These are phyloP conservation scores for Fremontodendron californicum DNA, from an alignment of 345 rosid species.

Conservation along the genomic window DNA sequence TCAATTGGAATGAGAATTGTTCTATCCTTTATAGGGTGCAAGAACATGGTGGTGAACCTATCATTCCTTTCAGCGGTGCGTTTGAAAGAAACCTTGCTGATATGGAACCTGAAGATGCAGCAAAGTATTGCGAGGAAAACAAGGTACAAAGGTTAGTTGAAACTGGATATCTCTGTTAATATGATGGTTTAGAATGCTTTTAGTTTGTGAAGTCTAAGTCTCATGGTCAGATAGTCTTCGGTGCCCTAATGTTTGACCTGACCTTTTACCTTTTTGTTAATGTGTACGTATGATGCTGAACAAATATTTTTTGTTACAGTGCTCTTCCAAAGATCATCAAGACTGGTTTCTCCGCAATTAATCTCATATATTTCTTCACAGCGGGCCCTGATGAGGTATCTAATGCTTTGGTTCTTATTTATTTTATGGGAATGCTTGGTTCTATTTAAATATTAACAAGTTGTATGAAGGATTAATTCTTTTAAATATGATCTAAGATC, in stretches of 20 bases:
- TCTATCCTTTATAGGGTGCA: constrained; percentile 66
- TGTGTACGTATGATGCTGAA: background rate
- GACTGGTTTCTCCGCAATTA: constrained; percentile 94
- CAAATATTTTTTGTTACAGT: constrained; percentile 42
- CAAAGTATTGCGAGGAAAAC: constrained; percentile 92
- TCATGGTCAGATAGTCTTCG: too few species aligned
- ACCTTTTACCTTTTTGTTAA: background rate
- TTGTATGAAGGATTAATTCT: background rate
- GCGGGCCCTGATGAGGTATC: constrained; percentile 97
- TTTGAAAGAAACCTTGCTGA: constrained; percentile 82
- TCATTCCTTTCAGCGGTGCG: constrained; percentile 87
- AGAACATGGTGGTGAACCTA: constrained; percentile 88
- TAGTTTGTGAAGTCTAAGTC: background rate
- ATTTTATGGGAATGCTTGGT: background rate
- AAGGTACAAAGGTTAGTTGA: constrained; percentile 82
- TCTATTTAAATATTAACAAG: background rate
- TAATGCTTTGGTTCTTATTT: background rate
- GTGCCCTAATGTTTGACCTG: background rate
- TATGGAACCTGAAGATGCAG: constrained; percentile 68
- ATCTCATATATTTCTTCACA: constrained; percentile 96
- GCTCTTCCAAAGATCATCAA: constrained; percentile 95
- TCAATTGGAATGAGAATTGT: background rate
- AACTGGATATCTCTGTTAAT: background rate
- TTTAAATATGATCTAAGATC: background rate
- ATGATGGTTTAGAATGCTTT: background rate